These are phyloP conservation scores for Neonectria neomacrospora DNA, from an alignment of 2,329 filamentous ascomycete genomes.

Conservation along the genomic window DNA sequence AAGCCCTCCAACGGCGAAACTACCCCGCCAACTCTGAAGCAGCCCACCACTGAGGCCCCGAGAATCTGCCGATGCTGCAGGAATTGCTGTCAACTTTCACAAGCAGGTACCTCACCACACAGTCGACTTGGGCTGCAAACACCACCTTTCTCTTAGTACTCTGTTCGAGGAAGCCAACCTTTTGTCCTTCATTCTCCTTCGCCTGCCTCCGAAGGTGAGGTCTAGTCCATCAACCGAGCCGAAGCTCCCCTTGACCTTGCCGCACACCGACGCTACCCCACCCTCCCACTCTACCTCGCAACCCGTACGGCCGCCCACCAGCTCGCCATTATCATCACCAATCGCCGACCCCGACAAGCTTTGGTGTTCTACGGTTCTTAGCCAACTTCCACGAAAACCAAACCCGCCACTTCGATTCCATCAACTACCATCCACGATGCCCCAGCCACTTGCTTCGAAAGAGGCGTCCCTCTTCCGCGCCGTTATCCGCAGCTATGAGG, in stretches of 20 bases:
- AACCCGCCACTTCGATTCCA: constrained; percentile 2
- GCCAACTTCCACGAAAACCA: neutral
- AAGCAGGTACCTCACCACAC: constrained; percentile 8
- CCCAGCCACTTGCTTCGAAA: constrained; percentile 82
- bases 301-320: constrained; percentile 18
- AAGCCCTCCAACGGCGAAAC: constrained; percentile 35
- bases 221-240: constrained; percentile 19
- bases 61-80: constrained; percentile 46
- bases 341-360: constrained; percentile 21
- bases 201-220: constrained; percentile 26
- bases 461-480: constrained; percentile 94
- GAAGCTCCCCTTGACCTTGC: constrained; percentile 21
- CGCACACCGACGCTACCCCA: constrained; percentile 26
- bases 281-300: constrained; percentile 33
- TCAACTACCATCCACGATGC: constrained; percentile 61
- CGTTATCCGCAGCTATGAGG: constrained; percentile 95
- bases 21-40: constrained; percentile 33
- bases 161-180: constrained; percentile 42
- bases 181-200: constrained; percentile 32
- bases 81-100: constrained; percentile 44
- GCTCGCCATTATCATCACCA: constrained; percentile 33
- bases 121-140: constrained; percentile 30
- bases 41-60: constrained; percentile 39
- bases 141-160: constrained; percentile 25
- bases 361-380: constrained; percentile 11